Base-by-base conservation (phyloP, 768 basidiomycete species). In the Lactarius sp. region DNA sequence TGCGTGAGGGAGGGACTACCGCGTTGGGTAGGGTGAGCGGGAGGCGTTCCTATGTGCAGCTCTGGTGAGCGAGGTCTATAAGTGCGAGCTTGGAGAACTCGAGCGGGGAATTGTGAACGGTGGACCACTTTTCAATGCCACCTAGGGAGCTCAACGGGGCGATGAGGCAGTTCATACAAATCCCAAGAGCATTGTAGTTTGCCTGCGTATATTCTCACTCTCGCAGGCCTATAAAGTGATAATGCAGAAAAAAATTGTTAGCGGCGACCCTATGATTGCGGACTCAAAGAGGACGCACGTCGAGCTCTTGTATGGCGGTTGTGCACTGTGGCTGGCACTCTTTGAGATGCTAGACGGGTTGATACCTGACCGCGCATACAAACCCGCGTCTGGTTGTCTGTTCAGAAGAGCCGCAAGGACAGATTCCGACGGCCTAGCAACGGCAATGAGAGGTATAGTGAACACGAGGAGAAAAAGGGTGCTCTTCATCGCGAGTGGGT, bases 161-260 rank as follows among this genome's bases (percentile, higher is more conserved):
- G 16, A 14, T 6, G 27, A 63, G 51, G 22, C 62, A 64, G 22
- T 50, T 50, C 7, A 64, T 20, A 39, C 62, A 64, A 2, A 12
- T 5, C 20, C 36, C 46, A 20, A 59, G 58, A 3, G 27, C 31
- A 34, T 34, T 39, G 22, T 18, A 54, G n/a, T 60, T 64, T 4
- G n/a, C 39, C 34, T 64, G 59, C 18, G 52, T 55, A 39, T 58
- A 64, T 14, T 53, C 58, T 49, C 63, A 60, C 41, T 27, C 6
- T 8, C 10, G 41, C 63, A 64, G 14, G 37, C 39, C 59, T 60
- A 27, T 4, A 44, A 36, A 33, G 22, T 20, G 27, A 52, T 4
- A 1, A 39, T 47, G 1, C 41, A 20, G 12, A 20, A 18, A 8
- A n/a, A 1, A 18, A 6, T 5, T n/a, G 33, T 18, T n/a, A 12